Base-by-base conservation (phyloP, 1,139 yeast genomes). In the Pichia sp. region DNA sequence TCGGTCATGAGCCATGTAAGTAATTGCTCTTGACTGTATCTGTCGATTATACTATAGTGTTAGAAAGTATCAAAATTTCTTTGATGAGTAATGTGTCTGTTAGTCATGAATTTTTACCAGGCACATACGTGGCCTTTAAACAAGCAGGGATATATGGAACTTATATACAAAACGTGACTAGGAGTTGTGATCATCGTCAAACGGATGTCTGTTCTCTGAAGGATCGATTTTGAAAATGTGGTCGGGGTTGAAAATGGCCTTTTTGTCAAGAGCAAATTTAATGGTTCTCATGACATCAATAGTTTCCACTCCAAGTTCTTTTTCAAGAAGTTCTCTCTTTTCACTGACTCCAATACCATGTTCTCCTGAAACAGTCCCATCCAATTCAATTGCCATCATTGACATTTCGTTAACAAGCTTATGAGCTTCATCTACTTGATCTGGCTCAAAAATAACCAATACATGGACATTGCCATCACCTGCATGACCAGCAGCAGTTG, bases 341-440 rank as follows among this genome's bases (percentile, higher is more conserved):
- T 63, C 66, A 10, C 84, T 82, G 45, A 74, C 70, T 0, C 86
- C 86, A 51, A 81, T 75, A 2, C 86, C 86, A 58, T 82, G 86
- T 59, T 82, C 86, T 10, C 86, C 86, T 1, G 83, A 78, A 52
- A 82, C 76, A 1, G 86, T 81, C 6, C 86, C 86, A 54, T 80
- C 86, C 52, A 65, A 49, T 50, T 66, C 65, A 45, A 79, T 64
- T 3, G 83, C 82, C 45, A 79, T 61, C 23, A 65, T 60, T 3
- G 79, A 80, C 80, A 79, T 74, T 51, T 79, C 69, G 56, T 78
- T 79, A 39, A 79, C 77, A 39, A 71, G 65, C 10, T 58, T 62
- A 56, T 74, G 67, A 0, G 69, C 68, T 18, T 54, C 55, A 2
- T 52, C 55, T 13, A 55, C 48, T 52, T 77, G 74, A 19, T 74